Base-by-base conservation (phyloP, 495 filamentous ascomycete genomes). In the Penicillium daleae region DNA sequence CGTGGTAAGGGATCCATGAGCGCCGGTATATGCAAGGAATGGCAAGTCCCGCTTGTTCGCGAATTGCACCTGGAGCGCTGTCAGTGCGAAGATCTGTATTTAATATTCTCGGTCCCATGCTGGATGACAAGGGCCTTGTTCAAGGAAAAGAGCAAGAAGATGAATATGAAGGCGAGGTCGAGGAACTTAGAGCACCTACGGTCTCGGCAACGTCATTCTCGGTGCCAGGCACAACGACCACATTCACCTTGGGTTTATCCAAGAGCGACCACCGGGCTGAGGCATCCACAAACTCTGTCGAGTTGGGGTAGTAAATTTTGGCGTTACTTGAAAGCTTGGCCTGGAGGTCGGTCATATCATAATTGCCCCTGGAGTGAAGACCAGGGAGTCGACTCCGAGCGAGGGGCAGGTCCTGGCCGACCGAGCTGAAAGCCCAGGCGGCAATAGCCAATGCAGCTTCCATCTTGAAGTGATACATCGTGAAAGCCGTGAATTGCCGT, bases 161-260 rank as follows among this genome's bases (percentile, higher is more conserved):
- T 4, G 15, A 40, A 40, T n/a, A 3, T 5, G 0, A 31, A 31
- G 7, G 29, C 15, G 15, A 5, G 13, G 37, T 6, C 6, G 1
- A 17, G 15, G 15, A 17, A 40, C 10, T 17, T 4, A 32, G 39
- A 44, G 27, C 42, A 50, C 46, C 62, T 69, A 87, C 85, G 2
- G 76, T 81, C 46, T 75, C 67, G 4, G 71, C 73, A 26, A 88
- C 78, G 63, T 88, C 86, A 19, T 80, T 70, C 61, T 84, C 84
- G 6, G 74, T 78, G 17, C 69, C 78, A 7, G 80, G 79, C 12
- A 80, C 75, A 3, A 87, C 76, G 15, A 82, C 77, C n/a, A 83
- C 56, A 22, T 78, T 78, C 15, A 79, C 71, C 17, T 58, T 71
- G 3, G 85, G 83, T n/a, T 67, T 59, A 6, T 69, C 70, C 8